Evolutionary conservation across 371 early-diverging fungal species (phyloP), one percentile per base, ranked within the genome.

Genomic region (Apophysomyces sp.): DNA sequence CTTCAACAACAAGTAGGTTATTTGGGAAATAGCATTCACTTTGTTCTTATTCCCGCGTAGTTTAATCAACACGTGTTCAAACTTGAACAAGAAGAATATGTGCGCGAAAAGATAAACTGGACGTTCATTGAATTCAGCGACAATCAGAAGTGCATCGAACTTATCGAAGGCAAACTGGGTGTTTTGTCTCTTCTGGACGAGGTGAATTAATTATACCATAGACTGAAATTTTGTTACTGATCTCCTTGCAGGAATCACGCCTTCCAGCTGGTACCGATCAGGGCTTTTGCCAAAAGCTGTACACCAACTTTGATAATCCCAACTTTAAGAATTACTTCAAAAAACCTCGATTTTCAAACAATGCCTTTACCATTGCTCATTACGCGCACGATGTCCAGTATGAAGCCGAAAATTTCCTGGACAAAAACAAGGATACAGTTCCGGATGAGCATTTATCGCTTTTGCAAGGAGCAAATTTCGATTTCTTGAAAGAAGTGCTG

Each of bases 341-440:
- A 37, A 95, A 96, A 72, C 96, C 97, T n/a, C 79, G 95, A 26
- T 96, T 97, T 68, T 90, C 86, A 61, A 80, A 86, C 62, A 76
- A 78, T 49, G 89, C 88, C 15, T 98, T 98, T 69, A 88, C 89
- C 16, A 77, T 98, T 52, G 83, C 85, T 26, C 98, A 98, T 72
- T 97, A 96, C 69, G 98, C 97, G 37, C 90, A 92, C 63, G 86
- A 89, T 62, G 98, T 98, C 27, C 84, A 89, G 39, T 98, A 98
- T 68, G 89, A 89, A 59, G 86, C 91, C 31, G 94, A 96, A 26
- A 95, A 94, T 9, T 99, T 99, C 81, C 80, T 99, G 51, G 95
- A 96, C 58, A 99, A 99, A 85, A 99, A 99, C 82, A 95, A 94
- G 78, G 99, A 99, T 78, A 94, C 97, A 11, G 94, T 98, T 12